Evolutionary conservation across 306 rosid species (phyloP), one percentile per base, ranked within the genome.

Genomic region (Ziziphus jujuba): DNA sequence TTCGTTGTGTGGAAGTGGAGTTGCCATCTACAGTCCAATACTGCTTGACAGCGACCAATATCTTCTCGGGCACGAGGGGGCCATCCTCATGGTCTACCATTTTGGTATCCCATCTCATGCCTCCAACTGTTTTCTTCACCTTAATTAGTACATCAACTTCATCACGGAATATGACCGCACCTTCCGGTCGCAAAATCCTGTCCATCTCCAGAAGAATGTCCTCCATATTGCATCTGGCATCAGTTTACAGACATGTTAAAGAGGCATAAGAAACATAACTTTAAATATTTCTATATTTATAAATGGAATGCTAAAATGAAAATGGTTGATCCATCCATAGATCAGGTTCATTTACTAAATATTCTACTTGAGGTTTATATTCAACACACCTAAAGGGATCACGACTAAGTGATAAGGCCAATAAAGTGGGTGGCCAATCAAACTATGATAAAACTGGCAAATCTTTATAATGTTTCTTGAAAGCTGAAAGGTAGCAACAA

Each of bases 161-260:
- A 8, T 93, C 98, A 0, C 97, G 96, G 84, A 90, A 77, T 79
- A 93, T 82, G 17, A 93, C 95, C 2, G 96, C 87, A 24, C 98
- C 97, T 86, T 93, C 97, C 0, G 97, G 98, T 61, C 98, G 76
- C 80, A 93, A 74, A 33, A 93, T 88, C 65, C 96, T 72, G 80
- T 92, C 98, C 98, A 92, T 92, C 87, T 92, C 98, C 23, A 92
- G 60, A 59, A 92, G 98, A 81, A 92, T 90, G 67, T 90, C 96
- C 72, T 92, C 98, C 44, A 63, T 66, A 51, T 86, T 77, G 79
- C 98, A 90, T 66, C 98, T 93, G 87, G 82, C 68, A 48, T 57
- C 51, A 6, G 25, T 59, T 69, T 21, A 25, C 6, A 72, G 24
- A 56, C 19, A 35, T 56, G 68, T 72, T 63, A 23, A 7, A 54